Evolutionary conservation across 2,329 filamentous ascomycete genomes (phyloP).

Genomic region (Trichoderma koningii): DNA sequence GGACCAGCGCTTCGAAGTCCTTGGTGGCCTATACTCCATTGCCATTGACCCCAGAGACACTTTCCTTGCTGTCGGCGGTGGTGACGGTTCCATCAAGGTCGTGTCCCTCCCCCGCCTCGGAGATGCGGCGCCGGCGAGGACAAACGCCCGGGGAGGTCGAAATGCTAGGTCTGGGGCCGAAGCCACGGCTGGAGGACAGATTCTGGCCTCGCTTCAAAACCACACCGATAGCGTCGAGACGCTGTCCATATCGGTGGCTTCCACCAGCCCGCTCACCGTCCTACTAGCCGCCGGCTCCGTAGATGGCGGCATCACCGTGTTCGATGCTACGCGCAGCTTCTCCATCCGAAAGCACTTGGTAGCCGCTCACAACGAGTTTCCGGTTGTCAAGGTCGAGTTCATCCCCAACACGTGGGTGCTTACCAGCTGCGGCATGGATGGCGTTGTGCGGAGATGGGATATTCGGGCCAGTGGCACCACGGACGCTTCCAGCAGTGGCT

Average conservation of each 20-base stretch:
- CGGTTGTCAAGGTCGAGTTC: slow-evolving; percentile 92
- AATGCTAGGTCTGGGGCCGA: slow-evolving; percentile 43
- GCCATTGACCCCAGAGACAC: slow-evolving; percentile 78
- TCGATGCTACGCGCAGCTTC: slow-evolving; percentile 83
- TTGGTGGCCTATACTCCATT: slow-evolving; percentile 87
- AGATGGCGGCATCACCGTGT: slow-evolving; percentile 78
- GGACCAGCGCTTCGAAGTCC: slow-evolving; percentile 89
- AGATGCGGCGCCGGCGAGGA: slow-evolving; percentile 31
- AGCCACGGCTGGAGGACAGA: slow-evolving; percentile 53
- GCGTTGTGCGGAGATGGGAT: slow-evolving; percentile 89
- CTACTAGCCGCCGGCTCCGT: slow-evolving; percentile 68
- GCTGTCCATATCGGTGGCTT: slow-evolving; percentile 57
- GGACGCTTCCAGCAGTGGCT: slow-evolving; percentile 47
- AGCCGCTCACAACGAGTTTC: slow-evolving; percentile 82
- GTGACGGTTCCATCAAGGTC: slow-evolving; percentile 81
- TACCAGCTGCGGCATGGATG: slow-evolving; percentile 89
- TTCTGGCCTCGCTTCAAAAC: slow-evolving; percentile 80
- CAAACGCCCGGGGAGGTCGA: slow-evolving; percentile 26
- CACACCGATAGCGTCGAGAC: slow-evolving; percentile 79
- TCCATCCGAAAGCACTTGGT: slow-evolving; percentile 80
- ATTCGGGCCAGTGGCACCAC: slow-evolving; percentile 50
- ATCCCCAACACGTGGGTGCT: slow-evolving; percentile 69
- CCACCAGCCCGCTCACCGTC: slow-evolving; percentile 50
- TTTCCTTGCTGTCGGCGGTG: slow-evolving; percentile 84
- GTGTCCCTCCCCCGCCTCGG: slow-evolving; percentile 74